phyloP scores from a whole-genome alignment of 805 yeast species.

The Lipomyces starkeyi region DNA sequence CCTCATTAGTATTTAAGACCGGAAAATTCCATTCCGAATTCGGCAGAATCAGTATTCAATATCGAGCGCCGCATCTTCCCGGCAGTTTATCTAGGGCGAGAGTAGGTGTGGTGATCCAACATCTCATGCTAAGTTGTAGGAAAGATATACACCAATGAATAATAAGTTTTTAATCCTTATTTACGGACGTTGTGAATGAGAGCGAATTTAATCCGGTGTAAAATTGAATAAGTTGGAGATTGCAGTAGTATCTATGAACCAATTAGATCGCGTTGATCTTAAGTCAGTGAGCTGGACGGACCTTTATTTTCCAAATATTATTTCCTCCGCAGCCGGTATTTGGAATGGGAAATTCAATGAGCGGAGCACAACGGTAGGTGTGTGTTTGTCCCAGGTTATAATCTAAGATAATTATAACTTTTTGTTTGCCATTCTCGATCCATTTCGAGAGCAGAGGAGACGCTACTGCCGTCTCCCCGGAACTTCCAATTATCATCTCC shows the following conservation, averaged over 20 bases:
- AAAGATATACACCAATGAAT: slow-evolving; percentile 20
- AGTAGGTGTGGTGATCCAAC: slow-evolving; percentile 1
- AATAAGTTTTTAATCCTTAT: slow-evolving; percentile 4
- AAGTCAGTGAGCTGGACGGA: too few species aligned
- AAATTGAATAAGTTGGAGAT: slow-evolving; percentile 39
- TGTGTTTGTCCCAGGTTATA: neutral
- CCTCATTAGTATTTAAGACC: too few species aligned
- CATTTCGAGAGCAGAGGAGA: slow-evolving; percentile 24
- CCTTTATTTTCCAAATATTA: too few species aligned
- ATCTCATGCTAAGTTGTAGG: slow-evolving; percentile 15
- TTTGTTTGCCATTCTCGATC: slow-evolving; percentile 22
- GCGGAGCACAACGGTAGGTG: slow-evolving; percentile 28
- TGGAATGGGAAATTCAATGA: slow-evolving; percentile 40
- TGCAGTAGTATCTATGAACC: slow-evolving; percentile 5
- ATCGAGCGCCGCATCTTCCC: slow-evolving; percentile 19
- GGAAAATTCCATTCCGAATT: neutral
- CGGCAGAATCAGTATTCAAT: slow-evolving; percentile 12
- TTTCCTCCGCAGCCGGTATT: slow-evolving; percentile 34
- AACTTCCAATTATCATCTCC: slow-evolving; percentile 20
- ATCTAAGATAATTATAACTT: neutral
- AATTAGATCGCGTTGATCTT: too few species aligned
- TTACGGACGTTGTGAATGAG: slow-evolving; percentile 35
- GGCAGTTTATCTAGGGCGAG: slow-evolving; percentile 12
- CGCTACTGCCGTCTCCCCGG: slow-evolving; percentile 13
- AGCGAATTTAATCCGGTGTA: slow-evolving; percentile 32